Conservation (phyloP, 2,329 filamentous ascomycete genomes). For the Akanthomyces lecanii region DNA sequence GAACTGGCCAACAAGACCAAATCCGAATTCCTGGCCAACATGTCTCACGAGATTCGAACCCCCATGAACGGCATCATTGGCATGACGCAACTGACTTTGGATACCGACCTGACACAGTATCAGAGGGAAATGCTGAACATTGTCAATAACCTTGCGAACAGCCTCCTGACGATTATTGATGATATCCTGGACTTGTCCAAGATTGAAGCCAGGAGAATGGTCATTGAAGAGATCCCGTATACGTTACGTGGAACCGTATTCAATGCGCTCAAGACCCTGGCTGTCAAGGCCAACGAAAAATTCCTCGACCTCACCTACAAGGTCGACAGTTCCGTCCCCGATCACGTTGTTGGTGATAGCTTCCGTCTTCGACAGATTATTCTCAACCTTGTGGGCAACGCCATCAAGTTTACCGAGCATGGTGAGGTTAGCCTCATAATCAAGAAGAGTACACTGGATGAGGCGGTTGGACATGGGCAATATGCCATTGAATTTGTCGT, state of each 20-base stretch:
- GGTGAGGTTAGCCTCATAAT: conserved; percentile 96
- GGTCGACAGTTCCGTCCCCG: conserved; percentile 87
- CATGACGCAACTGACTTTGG: conserved; percentile 94
- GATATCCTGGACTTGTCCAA: conserved; percentile 70
- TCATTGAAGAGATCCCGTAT: conserved; percentile 96
- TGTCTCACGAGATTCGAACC: conserved; percentile 97
- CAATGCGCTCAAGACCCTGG: conserved; percentile 92
- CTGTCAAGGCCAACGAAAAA: conserved; percentile 97
- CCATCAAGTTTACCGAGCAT: conserved; percentile 97
- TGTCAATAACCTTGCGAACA: conserved; percentile 94
- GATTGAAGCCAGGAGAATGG: conserved; percentile 95
- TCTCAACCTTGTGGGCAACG: conserved; percentile 93
- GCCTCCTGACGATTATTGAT: conserved; percentile 94
- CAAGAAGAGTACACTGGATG: conserved; percentile 58
- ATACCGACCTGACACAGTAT: conserved; percentile 90
- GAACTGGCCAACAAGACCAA: conserved; percentile 98
- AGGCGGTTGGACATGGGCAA: conserved; percentile 62
- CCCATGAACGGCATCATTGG: conserved; percentile 98
- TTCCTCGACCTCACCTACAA: conserved; percentile 89
- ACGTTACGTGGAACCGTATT: conserved; percentile 92
- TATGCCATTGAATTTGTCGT: conserved; percentile 96
- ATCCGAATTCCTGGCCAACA: conserved; percentile 96
- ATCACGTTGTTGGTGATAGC: conserved; percentile 92
- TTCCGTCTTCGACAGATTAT: conserved; percentile 97
- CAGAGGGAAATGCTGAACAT: conserved; percentile 98